Evolutionary conservation across 2,329 filamentous ascomycete species (phyloP).

Genomic region (Verticillium zaregamsianum): DNA sequence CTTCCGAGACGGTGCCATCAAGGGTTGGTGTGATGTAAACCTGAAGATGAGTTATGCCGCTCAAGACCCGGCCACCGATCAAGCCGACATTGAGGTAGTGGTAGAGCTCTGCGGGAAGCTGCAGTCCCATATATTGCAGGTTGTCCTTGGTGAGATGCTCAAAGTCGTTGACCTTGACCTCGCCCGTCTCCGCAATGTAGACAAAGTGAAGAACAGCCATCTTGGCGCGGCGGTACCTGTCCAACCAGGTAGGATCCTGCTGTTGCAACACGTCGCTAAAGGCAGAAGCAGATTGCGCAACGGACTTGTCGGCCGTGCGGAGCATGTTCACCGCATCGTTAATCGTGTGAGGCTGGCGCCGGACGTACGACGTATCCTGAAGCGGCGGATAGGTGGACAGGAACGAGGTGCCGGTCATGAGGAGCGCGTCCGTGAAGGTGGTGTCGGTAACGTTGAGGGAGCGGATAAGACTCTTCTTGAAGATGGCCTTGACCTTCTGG

Average conservation of each 20-base stretch:
- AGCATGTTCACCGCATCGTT: conserved; percentile 76
- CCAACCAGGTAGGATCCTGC: conserved; percentile 70
- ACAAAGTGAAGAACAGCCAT: conserved; percentile 87
- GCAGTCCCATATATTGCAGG: conserved; percentile 85
- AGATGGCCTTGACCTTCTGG: conserved; percentile 57
- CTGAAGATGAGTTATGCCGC: conserved; percentile 77
- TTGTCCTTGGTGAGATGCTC: conserved; percentile 76
- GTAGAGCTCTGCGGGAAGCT: conserved; percentile 84
- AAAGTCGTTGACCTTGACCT: conserved; percentile 68
- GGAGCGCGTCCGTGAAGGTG: conserved; percentile 76
- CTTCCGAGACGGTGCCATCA: conserved; percentile 73
- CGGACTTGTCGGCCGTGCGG: conserved; percentile 63
- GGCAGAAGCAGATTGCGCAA: conserved; percentile 68
- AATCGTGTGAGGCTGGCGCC: conserved; percentile 57
- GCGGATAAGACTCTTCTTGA: conserved; percentile 67
- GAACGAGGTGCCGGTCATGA: conserved; percentile 80
- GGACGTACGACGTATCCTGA: conserved; percentile 51
- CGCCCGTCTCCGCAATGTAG: conserved; percentile 72
- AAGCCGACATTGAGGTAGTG: conserved; percentile 84
- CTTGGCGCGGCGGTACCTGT: conserved; percentile 81
- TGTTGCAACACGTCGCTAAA: conserved; percentile 75
- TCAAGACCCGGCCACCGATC: conserved; percentile 73
- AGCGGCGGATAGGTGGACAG: conserved; percentile 76
- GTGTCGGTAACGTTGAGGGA: conserved; percentile 62
- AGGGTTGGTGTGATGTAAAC: conserved; percentile 78